Base-by-base conservation (phyloP, 2,329 filamentous ascomycete species). In the Aspergillus sp. region DNA sequence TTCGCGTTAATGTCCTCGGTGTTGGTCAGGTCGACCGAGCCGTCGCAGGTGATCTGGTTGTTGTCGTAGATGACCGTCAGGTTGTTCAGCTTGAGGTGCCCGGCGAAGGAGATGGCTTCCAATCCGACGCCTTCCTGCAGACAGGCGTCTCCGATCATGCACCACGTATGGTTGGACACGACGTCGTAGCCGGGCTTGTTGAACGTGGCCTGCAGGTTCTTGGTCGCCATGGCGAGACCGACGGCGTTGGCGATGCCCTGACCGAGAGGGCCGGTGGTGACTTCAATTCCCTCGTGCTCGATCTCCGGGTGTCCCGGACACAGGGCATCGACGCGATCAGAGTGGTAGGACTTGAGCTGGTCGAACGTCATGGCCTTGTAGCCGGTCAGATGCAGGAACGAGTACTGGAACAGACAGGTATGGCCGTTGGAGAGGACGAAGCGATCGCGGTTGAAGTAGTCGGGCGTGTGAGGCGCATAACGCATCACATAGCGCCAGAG, bases 201-300 rank as follows among this genome's bases (percentile, higher is more conserved):
- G 66, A 79, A 85, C 0, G 69, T 77, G 0, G 80, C 79, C 0
- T 73, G 78, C 3, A 84, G 72, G 54, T 83, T 76, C 67, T 83
- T 84, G 3, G 76, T 75, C 0, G 82, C 82, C 61, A 83, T 80
- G 10, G 82, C 82, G 20, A 84, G 67, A 7, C 82, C 82, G 6
- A 85, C 81, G 0, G 82, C 80, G 56, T 85, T 85, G 17, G 81
- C 79, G n/a, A 85, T 72, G 11, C 82, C 82, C 58, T 85, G 82
- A 0, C 82, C 82, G 0, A 85, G 69, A 3, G 82, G 82, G 0
- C 81, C 82, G 0, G 82, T 85, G 1, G 82, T 84, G 4, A 85
- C 79, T 66, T 85, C 81, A 50, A 84, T 76, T 5, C 80, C 81
- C 31, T 80, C 74, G 54, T 80, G 71, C 59, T 85, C 81, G 50